Conservation (phyloP, 2,329 filamentous ascomycete genomes). For the Pseudogymnoascus sp. region DNA sequence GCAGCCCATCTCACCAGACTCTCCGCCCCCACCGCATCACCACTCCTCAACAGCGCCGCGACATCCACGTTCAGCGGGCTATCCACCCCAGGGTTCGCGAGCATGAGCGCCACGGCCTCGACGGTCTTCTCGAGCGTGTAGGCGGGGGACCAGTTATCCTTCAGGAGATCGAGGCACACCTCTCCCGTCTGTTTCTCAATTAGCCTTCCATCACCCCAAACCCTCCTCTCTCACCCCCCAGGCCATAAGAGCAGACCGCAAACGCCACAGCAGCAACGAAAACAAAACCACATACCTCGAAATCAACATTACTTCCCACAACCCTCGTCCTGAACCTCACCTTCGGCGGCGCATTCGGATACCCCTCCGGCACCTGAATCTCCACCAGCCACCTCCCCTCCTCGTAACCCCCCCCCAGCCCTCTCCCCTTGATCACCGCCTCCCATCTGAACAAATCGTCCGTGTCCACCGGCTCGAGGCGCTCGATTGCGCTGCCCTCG, state of each 20-base stretch:
- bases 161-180: constrained; percentile 85
- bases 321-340: constrained; percentile 78
- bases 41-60: constrained; percentile 59
- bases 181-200: constrained; percentile 57
- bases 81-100: constrained; percentile 61
- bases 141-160: constrained; percentile 72
- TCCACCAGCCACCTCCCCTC: constrained; percentile 73
- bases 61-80: constrained; percentile 73
- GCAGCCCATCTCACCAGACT: constrained; percentile 66
- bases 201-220: neutral
- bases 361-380: constrained; percentile 67
- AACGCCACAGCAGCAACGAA: neutral
- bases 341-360: constrained; percentile 69
- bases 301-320: constrained; percentile 73
- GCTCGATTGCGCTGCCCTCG: constrained; percentile 40
- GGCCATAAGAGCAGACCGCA: too few relatives aligned
- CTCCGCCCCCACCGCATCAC: constrained; percentile 60
- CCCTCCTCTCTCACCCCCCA: neutral
- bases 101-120: constrained; percentile 62
- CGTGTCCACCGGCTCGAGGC: constrained; percentile 46
- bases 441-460: constrained; percentile 50
- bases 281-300: constrained; percentile 31
- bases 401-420: constrained; percentile 20
- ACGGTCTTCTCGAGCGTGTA: constrained; percentile 72
- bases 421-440: constrained; percentile 47